Percentiles rank a stretch among this genome's conserved stretches.
phyloP scores from a whole-genome alignment of 2,329 filamentous ascomycete species.

The Neonectria coccinea region DNA sequence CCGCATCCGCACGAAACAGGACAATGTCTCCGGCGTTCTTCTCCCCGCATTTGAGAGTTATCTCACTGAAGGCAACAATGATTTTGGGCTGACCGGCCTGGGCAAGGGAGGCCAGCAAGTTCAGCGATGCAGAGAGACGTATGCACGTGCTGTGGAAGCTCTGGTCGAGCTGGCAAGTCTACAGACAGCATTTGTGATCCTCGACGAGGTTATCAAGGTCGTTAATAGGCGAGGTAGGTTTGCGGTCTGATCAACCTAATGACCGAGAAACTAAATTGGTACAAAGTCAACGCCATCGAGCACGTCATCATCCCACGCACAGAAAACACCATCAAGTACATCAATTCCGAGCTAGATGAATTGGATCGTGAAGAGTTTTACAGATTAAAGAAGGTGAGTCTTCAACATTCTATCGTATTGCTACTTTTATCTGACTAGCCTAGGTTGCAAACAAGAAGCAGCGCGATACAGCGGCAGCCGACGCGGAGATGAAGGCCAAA shows the following conservation, averaged over 20 bases:
- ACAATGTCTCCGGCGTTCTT: conserved; percentile 97
- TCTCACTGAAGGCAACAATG: conserved; percentile 87
- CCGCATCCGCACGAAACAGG: conserved; percentile 92
- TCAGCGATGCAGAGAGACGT: conserved; percentile 93
- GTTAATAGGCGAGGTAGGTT: conserved; percentile 88
- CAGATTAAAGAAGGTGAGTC: conserved; percentile 82
- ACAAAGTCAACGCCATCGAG: conserved; percentile 89
- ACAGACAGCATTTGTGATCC: conserved; percentile 96
- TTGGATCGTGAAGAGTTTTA: conserved; percentile 99
- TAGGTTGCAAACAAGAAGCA: conserved; percentile 85
- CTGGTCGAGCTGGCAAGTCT: conserved; percentile 94
- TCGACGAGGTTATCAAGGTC: conserved; percentile 99
- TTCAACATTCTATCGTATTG: neutral
- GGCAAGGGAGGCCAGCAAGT: conserved; percentile 98
- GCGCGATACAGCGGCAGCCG: conserved; percentile 76
- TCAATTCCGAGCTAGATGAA: conserved; percentile 98
- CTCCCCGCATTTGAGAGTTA: conserved; percentile 94
- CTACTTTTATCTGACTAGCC: conserved; percentile 21
- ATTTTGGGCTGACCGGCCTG: conserved; percentile 94
- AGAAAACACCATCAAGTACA: conserved; percentile 99
- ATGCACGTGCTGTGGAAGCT: conserved; percentile 94
- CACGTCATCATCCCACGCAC: conserved; percentile 97
- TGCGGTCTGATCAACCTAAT: neutral
- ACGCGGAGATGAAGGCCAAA: conserved; percentile 81
- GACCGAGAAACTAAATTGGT: conserved; percentile 10